Evolutionary conservation across 345 rosid species (phyloP).

Genomic region (Rhodomyrtus tomentosa): DNA sequence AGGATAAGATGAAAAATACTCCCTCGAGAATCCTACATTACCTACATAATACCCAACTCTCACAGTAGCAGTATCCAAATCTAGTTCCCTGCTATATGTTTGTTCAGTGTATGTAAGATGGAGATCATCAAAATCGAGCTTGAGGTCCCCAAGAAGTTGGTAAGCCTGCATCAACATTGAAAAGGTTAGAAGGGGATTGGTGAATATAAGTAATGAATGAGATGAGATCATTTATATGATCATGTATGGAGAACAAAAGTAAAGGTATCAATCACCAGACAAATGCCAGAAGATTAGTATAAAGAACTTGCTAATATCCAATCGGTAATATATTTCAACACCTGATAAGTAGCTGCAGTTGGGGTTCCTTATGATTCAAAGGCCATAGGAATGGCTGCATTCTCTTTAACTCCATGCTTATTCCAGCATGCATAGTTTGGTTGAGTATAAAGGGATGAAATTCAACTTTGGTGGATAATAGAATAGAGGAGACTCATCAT

Average conservation of each 20-base stretch:
- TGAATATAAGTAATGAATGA: neutral
- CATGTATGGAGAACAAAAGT: neutral
- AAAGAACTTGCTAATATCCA: neutral
- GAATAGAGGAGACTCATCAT: neutral
- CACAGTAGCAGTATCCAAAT: constrained; percentile 73
- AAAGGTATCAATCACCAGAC: neutral
- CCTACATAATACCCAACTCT: constrained; percentile 55
- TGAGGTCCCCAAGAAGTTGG: constrained; percentile 78
- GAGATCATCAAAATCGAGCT: constrained; percentile 58
- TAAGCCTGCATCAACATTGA: constrained; percentile 46
- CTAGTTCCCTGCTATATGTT: constrained; percentile 71
- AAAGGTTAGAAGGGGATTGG: neutral
- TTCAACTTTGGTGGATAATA: neutral
- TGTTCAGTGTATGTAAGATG: constrained; percentile 47
- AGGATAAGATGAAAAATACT: constrained; percentile 64
- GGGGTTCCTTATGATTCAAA: neutral
- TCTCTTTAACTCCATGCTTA: neutral
- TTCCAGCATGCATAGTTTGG: neutral
- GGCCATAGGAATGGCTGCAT: neutral
- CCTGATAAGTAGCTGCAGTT: neutral
- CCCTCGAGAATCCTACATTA: constrained; percentile 45
- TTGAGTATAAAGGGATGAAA: neutral
- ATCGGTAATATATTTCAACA: neutral
- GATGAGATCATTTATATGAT: neutral
- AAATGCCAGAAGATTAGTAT: neutral